A percentile compares a stretch with the other conserved stretches of the same genome.
phyloP scores from a whole-genome alignment of 2,329 filamentous ascomycete genomes.

The Pestalotiopsis sp. region DNA sequence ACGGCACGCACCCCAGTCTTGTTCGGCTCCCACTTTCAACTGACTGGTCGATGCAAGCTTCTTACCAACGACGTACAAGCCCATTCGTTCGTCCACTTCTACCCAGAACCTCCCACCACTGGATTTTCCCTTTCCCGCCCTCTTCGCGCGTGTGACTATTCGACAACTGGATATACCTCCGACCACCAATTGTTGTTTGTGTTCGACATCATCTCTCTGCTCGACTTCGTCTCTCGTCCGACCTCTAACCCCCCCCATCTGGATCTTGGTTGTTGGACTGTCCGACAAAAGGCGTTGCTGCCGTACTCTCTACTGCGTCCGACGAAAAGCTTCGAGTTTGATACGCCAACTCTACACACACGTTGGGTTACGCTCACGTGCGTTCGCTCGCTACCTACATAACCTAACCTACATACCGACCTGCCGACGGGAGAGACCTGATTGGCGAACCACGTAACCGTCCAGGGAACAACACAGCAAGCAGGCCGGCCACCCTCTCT shows the following conservation, averaged over 20 bases:
- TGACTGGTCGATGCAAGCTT: background rate
- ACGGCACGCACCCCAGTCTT: background rate
- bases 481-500: background rate
- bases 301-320: background rate
- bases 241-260: background rate
- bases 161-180: background rate
- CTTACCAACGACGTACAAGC: background rate
- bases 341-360: background rate
- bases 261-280: background rate
- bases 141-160: conserved; percentile 6
- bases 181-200: background rate
- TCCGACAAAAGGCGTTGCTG: background rate
- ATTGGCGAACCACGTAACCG: conserved; percentile 12
- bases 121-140: conserved; percentile 13
- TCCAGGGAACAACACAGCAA: conserved; percentile 13
- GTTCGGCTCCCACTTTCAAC: background rate
- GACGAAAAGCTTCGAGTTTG: background rate
- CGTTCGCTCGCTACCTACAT: conserved; percentile 4
- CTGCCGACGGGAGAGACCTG: conserved; percentile 6
- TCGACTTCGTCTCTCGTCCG: conserved; percentile 4
- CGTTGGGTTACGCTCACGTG: background rate
- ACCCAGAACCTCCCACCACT: conserved; percentile 13
- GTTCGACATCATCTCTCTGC: conserved; percentile 11
- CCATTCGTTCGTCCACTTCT: conserved; percentile 5
- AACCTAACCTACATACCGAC: background rate